Evolutionary conservation across 805 yeast genomes (phyloP).

Genomic region (Ogataea paradorogensis): DNA sequence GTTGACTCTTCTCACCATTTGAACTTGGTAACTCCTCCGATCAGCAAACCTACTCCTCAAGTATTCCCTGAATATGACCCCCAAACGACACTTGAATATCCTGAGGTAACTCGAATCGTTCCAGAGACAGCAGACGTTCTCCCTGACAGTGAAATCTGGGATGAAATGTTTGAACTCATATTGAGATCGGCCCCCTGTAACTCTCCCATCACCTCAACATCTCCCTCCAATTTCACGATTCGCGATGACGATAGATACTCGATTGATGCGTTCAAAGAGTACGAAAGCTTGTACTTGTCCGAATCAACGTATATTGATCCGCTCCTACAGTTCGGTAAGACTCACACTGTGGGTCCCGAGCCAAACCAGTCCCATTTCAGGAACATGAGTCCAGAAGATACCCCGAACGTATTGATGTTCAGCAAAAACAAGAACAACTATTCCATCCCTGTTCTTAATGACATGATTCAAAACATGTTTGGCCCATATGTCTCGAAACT

Average conservation of each 20-base stretch:
- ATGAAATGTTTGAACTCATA: conserved; percentile 13
- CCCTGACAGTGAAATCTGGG: conserved; percentile 12
- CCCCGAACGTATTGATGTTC: conserved; percentile 8
- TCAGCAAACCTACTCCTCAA: no score
- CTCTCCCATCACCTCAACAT: background rate
- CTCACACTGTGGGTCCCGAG: background rate
- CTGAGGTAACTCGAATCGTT: background rate
- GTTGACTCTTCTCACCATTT: background rate
- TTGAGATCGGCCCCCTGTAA: conserved; percentile 5
- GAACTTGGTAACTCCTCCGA: no score
- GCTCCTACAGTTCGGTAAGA: conserved; percentile 1
- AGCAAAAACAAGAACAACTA: conserved; percentile 2
- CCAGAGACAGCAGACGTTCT: background rate
- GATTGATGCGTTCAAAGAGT: conserved; percentile 14
- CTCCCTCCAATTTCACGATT: background rate
- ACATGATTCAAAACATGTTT: conserved; percentile 5
- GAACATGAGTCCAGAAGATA: background rate
- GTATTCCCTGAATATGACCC: no score
- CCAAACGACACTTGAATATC: no score
- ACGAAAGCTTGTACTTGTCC: conserved; percentile 9
- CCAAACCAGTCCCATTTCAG: conserved; percentile 3
- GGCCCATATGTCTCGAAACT: conserved; percentile 12
- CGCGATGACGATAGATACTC: conserved; percentile 10
- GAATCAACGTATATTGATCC: conserved; percentile 17
- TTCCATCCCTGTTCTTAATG: conserved; percentile 1